These are phyloP conservation scores for Bondarzewia mesenterica DNA, from an alignment of 1,284 basidiomycete species.

Conservation along the genomic window DNA sequence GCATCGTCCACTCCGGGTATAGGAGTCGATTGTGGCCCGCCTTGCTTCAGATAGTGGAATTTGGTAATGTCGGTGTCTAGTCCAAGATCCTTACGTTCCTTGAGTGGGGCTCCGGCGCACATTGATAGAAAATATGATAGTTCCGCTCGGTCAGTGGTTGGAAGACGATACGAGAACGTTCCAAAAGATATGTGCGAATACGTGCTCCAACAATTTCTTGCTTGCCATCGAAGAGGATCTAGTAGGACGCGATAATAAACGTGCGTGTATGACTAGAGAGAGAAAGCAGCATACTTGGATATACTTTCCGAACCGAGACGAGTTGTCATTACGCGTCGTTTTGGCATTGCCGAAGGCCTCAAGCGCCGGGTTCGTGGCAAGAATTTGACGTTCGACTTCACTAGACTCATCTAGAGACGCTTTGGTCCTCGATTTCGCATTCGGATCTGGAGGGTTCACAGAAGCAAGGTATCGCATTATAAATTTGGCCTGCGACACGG, in stretches of 20 bases:
- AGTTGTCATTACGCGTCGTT: constrained; percentile 98
- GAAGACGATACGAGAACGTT: constrained; percentile 95
- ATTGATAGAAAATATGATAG: constrained; percentile 99
- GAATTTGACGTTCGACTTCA: constrained; percentile 94
- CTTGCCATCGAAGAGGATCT: constrained; percentile 93
- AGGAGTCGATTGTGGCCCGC: constrained; percentile 78
- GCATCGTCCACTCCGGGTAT: constrained; percentile 93
- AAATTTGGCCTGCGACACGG: constrained; percentile 78
- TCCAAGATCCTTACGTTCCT: constrained; percentile 92
- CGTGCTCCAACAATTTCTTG: constrained; percentile 97
- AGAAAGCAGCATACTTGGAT: constrained; percentile 67
- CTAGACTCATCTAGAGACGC: constrained; percentile 74
- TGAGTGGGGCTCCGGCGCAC: constrained; percentile 92
- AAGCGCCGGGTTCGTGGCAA: constrained; percentile 98
- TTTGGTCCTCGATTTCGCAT: constrained; percentile 60
- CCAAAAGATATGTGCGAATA: constrained; percentile 95
- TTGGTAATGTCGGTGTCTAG: constrained; percentile 81
- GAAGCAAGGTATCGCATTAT: constrained; percentile 99
- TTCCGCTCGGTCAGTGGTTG: constrained; percentile 96
- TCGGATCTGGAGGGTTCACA: constrained; percentile 78
- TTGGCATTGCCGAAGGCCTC: constrained; percentile 99
- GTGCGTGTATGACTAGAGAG: constrained; percentile 10
- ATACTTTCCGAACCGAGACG: constrained; percentile 98
- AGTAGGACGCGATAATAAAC: neutral
- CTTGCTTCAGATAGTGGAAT: constrained; percentile 92